Percentiles rank a stretch among this genome's conserved stretches.
Evolutionary conservation across 2,329 filamentous ascomycete genomes (phyloP).

Genomic region (Calonectria pauciramosa): DNA sequence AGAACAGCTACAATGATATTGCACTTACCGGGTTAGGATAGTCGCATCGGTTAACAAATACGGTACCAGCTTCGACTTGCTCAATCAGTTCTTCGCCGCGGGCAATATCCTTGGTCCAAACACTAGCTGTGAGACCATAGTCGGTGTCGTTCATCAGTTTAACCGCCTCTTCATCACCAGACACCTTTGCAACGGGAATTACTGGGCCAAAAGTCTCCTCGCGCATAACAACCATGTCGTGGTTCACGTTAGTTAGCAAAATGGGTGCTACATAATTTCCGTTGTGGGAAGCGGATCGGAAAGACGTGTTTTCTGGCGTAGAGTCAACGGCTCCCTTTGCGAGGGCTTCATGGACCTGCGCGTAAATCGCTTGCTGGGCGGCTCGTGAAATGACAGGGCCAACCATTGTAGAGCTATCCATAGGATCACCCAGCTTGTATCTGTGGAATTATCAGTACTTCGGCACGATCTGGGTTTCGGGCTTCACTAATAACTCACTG

Average conservation of each 20-base stretch:
- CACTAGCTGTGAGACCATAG: slow-evolving; percentile 91
- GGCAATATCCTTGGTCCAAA: slow-evolving; percentile 90
- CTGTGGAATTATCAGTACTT: slow-evolving; percentile 39
- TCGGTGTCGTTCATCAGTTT: slow-evolving; percentile 92
- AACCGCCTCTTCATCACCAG: slow-evolving; percentile 83
- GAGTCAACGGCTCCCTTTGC: slow-evolving; percentile 84
- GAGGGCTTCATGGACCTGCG: slow-evolving; percentile 85
- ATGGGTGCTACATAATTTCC: slow-evolving; percentile 92
- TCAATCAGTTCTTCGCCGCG: slow-evolving; percentile 82
- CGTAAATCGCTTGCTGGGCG: slow-evolving; percentile 79
- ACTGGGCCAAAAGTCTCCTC: slow-evolving; percentile 95
- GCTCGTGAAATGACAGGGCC: slow-evolving; percentile 88
- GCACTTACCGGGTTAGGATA: slow-evolving; percentile 85
- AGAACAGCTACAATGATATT: too few relatives aligned
- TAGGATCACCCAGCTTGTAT: slow-evolving; percentile 90
- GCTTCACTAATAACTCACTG: slow-evolving; percentile 39
- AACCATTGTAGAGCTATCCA: slow-evolving; percentile 81
- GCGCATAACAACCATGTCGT: slow-evolving; percentile 87
- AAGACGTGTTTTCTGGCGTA: slow-evolving; percentile 84
- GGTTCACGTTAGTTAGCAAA: slow-evolving; percentile 81
- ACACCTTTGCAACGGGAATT: slow-evolving; percentile 91
- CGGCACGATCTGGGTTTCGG: not conserved
- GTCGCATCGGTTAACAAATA: slow-evolving; percentile 94
- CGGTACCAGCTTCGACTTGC: slow-evolving; percentile 88
- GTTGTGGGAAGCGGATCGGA: slow-evolving; percentile 75